Conservation (phyloP, 257 asterid species). For the Penstemon davidsonii region DNA sequence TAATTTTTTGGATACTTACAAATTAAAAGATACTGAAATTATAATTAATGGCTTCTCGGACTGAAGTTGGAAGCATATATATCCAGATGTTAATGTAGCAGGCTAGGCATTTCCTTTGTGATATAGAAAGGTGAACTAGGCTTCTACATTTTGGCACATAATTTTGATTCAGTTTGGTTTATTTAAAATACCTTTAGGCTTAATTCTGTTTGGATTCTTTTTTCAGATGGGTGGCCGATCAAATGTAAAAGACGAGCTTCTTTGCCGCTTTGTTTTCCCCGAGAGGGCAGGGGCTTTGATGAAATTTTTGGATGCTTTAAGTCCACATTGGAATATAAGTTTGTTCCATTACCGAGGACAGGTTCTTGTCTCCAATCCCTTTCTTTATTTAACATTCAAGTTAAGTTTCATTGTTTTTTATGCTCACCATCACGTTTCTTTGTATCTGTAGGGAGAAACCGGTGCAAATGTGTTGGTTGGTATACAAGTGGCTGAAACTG, state of each 20-base stretch:
- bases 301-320: conserved; percentile 80
- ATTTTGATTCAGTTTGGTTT: too few relatives aligned
- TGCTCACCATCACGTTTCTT: conserved; percentile 8
- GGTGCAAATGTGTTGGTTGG: conserved; percentile 96
- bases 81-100: too few relatives aligned
- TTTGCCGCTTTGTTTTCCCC: conserved; percentile 84
- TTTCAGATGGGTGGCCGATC: conserved; percentile 95
- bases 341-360: conserved; percentile 84
- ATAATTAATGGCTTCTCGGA: too few relatives aligned
- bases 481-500: conserved; percentile 68
- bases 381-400: background rate
- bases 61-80: too few relatives aligned
- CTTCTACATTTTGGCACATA: background rate
- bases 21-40: too few relatives aligned
- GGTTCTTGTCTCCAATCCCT: background rate
- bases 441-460: conserved; percentile 62
- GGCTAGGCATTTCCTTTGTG: too few relatives aligned
- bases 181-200: background rate
- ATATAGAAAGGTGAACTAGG: too few relatives aligned
- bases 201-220: conserved; percentile 10
- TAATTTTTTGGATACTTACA: too few relatives aligned
- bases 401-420: background rate
- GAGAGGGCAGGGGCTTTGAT: conserved; percentile 89
- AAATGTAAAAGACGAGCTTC: conserved; percentile 65
- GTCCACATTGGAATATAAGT: conserved; percentile 94